Evolutionary conservation across 2,329 filamentous ascomycete species (phyloP), one percentile per base, ranked within the genome.

Genomic region (Paraconiothyrium brasiliense): DNA sequence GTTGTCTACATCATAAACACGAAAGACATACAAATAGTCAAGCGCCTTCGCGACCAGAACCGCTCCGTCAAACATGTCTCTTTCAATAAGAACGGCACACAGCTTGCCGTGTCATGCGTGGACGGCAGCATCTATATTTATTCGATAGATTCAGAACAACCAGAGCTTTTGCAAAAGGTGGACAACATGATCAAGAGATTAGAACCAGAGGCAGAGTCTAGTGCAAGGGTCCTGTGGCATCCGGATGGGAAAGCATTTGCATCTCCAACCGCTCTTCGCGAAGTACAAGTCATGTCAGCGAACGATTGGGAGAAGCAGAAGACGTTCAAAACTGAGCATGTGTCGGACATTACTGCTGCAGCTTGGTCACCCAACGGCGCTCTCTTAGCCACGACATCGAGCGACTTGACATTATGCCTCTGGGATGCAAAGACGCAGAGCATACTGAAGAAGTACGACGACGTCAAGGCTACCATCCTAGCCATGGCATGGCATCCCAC

Each of bases 311-410:
- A 93, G 75, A 90, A 91, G 68, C 93, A 98, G 77, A 87, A 91
- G 62, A 81, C 83, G 0, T 99, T 99, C 75, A 82, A 88, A 8
- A 89, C 89, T 34, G 93, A 91, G 0, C 95, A 98, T 74, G 88
- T 89, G 46, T 90, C 90, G 20, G 92, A 96, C 67, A 90, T 99
- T 61, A 97, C 93, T 0, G 91, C 94, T 2, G 81, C 96, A 39
- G 89, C 92, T 39, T 99, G 95, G 95, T 97, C 94, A 14, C 93
- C 93, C 1, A 99, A 99, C 74, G 95, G 95, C 43, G 92, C 94
- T 1, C 84, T 99, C 71, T 84, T 99, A 24, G 93, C 89, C 16
- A 87, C 84, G 20, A 84, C 86, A 4, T 84, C 83, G n/a, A 79
- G 83, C 37, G 82, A 85, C 67, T 81, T 85, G 22, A 92, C 88